These are phyloP conservation scores for Neonectria hederae DNA, from an alignment of 2,329 filamentous ascomycete species.

Conservation along the genomic window DNA sequence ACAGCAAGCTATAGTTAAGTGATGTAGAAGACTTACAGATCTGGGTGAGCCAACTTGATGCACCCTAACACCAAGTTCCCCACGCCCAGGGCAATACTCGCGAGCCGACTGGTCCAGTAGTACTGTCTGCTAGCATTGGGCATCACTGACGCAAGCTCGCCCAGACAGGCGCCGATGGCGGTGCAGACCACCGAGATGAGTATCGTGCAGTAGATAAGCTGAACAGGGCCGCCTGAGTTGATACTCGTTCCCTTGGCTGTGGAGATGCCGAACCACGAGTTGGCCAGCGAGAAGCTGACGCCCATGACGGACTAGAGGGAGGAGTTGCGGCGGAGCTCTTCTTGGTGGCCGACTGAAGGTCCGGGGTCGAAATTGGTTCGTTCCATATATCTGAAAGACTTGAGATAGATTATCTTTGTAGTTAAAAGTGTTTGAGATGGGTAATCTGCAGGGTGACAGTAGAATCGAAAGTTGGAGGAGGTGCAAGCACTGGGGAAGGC, in stretches of 20 bases:
- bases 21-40: neutral
- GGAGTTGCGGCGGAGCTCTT: slow-evolving; percentile 18
- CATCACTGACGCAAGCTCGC: slow-evolving; percentile 15
- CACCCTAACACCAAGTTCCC: slow-evolving; percentile 5
- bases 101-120: slow-evolving; percentile 10
- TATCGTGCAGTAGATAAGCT: slow-evolving; percentile 14
- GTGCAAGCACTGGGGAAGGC: no score
- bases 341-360: slow-evolving; percentile 11
- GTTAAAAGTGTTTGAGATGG: no score
- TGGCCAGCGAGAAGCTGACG: slow-evolving; percentile 20
- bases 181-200: neutral
- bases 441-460: no score
- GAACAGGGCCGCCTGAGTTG: slow-evolving; percentile 17
- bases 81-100: slow-evolving; percentile 11
- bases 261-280: slow-evolving; percentile 24
- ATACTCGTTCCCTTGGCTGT: slow-evolving; percentile 18
- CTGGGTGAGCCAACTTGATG: slow-evolving; percentile 12
- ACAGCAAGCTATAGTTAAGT: no score
- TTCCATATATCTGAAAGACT: no score
- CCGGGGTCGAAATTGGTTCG: no score
- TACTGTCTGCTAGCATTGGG: slow-evolving; percentile 13
- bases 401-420: no score
- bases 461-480: no score
- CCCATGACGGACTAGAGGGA: slow-evolving; percentile 26
- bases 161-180: slow-evolving; percentile 7